Evolutionary conservation across 164 flowering plant genomes (phyloP).

Genomic region (Amborella trichopoda): DNA sequence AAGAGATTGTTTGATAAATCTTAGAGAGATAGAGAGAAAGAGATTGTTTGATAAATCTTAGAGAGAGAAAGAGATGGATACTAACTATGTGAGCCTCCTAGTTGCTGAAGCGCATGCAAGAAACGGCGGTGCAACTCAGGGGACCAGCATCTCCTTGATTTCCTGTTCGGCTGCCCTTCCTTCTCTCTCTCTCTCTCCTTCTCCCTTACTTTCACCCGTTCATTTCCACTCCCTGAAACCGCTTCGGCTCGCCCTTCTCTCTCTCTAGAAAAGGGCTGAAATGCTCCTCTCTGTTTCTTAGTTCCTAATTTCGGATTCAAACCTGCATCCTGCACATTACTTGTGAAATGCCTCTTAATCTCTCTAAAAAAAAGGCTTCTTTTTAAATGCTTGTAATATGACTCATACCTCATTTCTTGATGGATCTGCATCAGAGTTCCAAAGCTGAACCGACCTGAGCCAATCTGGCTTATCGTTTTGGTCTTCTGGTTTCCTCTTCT

Average conservation of each 20-base stretch:
- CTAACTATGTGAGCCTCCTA: conserved; percentile 89
- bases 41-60: not conserved
- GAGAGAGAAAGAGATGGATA: not conserved
- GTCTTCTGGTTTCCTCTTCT: no score
- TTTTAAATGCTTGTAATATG: no score
- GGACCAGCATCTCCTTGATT: conserved; percentile 81
- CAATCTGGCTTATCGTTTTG: conserved; percentile 44
- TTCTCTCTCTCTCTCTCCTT: conserved; percentile 19
- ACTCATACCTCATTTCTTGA: conserved; percentile 12
- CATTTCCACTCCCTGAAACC: no score
- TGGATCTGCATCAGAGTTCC: conserved; percentile 63
- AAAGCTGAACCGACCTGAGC: conserved; percentile 73
- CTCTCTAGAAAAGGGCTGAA: no score
- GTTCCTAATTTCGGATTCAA: no score
- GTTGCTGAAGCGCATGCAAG: conserved; percentile 67
- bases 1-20: not conserved
- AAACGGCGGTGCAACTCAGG: conserved; percentile 77
- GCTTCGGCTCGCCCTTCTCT: no score
- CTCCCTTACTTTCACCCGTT: no score
- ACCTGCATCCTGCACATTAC: no score
- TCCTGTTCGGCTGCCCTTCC: conserved; percentile 27
- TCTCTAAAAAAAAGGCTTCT: no score
- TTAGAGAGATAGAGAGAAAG: not conserved
- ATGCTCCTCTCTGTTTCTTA: conserved; percentile 54
- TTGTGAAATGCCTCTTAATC: no score